Evolutionary conservation across 495 filamentous ascomycete genomes (phyloP).

Genomic region (Lophiostoma macrostomum): DNA sequence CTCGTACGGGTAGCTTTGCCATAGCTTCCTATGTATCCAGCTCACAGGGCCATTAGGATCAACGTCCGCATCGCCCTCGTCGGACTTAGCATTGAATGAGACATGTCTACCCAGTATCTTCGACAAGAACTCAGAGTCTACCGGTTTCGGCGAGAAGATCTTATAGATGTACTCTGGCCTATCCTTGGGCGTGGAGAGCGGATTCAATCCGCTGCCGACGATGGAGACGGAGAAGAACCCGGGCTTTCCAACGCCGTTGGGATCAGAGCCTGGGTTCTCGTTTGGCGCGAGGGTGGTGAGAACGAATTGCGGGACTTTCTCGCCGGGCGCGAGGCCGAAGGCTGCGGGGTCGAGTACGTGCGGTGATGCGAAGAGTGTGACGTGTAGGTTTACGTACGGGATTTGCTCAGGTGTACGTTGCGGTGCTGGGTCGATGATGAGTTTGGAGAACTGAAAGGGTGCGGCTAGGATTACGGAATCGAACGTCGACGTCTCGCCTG

Average conservation of each 20-base stretch:
- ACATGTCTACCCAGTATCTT: conserved; percentile 44
- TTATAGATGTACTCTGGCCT: conserved; percentile 83
- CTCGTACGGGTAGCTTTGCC: conserved; percentile 81
- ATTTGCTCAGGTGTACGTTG: conserved; percentile 61
- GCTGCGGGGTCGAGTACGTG: conserved; percentile 61
- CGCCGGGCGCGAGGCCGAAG: conserved; percentile 60
- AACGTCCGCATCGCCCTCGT: conserved; percentile 28
- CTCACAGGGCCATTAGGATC: conserved; percentile 52
- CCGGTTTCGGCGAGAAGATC: conserved; percentile 77
- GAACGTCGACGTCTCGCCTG: conserved; percentile 46
- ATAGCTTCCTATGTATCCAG: conserved; percentile 74
- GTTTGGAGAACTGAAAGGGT: conserved; percentile 72
- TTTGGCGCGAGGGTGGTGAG: conserved; percentile 75
- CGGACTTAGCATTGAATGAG: too few relatives aligned
- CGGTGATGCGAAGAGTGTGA: conserved; percentile 83
- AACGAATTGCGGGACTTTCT: conserved; percentile 62
- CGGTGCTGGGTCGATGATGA: conserved; percentile 54
- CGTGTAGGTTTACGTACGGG: conserved; percentile 78
- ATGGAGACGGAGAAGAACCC: conserved; percentile 88
- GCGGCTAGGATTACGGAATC: conserved; percentile 78
- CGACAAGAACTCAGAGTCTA: conserved; percentile 62
- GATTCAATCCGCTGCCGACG: conserved; percentile 61
- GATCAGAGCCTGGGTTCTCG: conserved; percentile 50
- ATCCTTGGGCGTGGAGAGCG: conserved; percentile 44
- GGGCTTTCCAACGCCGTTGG: conserved; percentile 61